A percentile compares a stretch with the other conserved stretches of the same genome.
Conservation (phyloP, 2,329 filamentous ascomycete genomes). For the Exophiala spinifera region DNA sequence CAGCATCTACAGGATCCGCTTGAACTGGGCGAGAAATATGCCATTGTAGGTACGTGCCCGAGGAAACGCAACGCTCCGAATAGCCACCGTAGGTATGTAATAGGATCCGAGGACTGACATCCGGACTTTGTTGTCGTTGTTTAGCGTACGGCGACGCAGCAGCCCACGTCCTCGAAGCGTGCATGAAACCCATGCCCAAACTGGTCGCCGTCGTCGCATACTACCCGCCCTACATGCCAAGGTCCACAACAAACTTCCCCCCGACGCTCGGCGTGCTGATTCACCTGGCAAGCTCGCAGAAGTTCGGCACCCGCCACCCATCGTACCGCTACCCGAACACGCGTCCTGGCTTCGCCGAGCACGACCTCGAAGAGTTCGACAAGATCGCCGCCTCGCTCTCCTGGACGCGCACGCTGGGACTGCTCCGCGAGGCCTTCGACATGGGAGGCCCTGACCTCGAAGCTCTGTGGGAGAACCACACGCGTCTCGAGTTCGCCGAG, state of each 20-base stretch:
- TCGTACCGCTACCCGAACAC: constrained; percentile 56
- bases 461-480: constrained; percentile 40
- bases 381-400: constrained; percentile 62
- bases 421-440: constrained; percentile 59
- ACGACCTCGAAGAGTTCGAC: constrained; percentile 66
- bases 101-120: too few species aligned
- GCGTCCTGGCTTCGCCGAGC: constrained; percentile 67
- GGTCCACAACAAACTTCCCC: constrained; percentile 40
- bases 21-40: constrained; percentile 59
- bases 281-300: constrained; percentile 53
- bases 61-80: not conserved
- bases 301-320: constrained; percentile 29
- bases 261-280: constrained; percentile 49
- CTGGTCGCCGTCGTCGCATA: constrained; percentile 61
- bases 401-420: constrained; percentile 62
- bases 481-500: constrained; percentile 28
- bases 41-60: constrained; percentile 54
- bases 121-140: too few species aligned
- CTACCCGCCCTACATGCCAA: constrained; percentile 59
- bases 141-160: constrained; percentile 62
- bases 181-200: constrained; percentile 55
- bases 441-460: constrained; percentile 37
- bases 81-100: too few species aligned
- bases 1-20: constrained; percentile 53
- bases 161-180: constrained; percentile 57